Evolutionary conservation across 2,329 filamentous ascomycete species (phyloP), one percentile per base, ranked within the genome.

Genomic region (Zymoseptoria brevis): DNA sequence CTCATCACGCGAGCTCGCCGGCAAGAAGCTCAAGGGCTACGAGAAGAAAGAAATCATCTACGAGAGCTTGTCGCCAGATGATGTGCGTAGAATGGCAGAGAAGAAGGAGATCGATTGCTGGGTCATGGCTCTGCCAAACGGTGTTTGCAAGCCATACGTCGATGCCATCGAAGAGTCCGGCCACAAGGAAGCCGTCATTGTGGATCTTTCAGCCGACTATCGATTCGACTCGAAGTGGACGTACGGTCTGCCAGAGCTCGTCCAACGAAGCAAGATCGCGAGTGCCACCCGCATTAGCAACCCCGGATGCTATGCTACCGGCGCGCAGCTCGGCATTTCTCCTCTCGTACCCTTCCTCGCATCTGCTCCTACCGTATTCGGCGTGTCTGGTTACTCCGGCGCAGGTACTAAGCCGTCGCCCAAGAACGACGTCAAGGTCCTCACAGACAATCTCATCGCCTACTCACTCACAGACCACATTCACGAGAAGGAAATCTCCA

Each of bases 181-280:
- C 59, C 82, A 84, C 71, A 78, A 78, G 55, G 73, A 77, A 69
- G 91, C 88, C 67, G 79, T 97, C 49, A 89, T 97, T 66, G 82
- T 99, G 52, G 94, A 99, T 73, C 83, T 99, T 41, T 96, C 91
- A n/a, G 94, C 94, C 61, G 94, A 99, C 77, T 95, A 96, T 76
- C 87, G 93, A 55, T 97, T 96, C 73, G 88, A 96, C 71, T 77
- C 81, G 58, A 80, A 81, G 22, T 96, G 91, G 92, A 90, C 89
- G 0, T 97, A 96, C 71, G 90, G 90, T 67, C 85, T 96, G 4
- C 91, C 91, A 13, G 94, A 97, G 76, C 80, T 96, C 54, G 83
- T 90, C 54, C 85, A 86, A 73, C 86, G 93, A 58, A 83, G 83
- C 61, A 82, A 87, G 66, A 91, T 97, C 67, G 84, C 87, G 22